phyloP scores from a whole-genome alignment of 257 asterid genomes.

The Phtheirospermum japonicum region DNA sequence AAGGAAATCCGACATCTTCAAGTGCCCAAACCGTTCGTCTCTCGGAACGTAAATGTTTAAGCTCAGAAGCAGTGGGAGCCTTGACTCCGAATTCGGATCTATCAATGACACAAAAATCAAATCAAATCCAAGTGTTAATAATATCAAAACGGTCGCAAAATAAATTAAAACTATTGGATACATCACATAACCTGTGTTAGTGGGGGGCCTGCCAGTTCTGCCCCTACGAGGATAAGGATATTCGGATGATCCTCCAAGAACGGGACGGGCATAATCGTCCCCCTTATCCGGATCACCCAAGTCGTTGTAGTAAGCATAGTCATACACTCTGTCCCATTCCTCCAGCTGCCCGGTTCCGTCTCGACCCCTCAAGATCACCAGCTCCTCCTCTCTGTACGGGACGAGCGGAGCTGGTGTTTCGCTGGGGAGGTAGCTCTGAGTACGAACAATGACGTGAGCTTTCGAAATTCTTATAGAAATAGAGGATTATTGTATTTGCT shows the following conservation, averaged over 20 bases:
- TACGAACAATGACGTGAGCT: too few species aligned
- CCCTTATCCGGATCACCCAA: slow-evolving; percentile 44
- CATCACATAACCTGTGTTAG: slow-evolving; percentile 38
- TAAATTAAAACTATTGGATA: too few species aligned
- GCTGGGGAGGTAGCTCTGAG: slow-evolving; percentile 37
- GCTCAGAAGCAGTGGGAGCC: slow-evolving; percentile 25
- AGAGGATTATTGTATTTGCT: too few species aligned
- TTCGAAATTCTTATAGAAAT: too few species aligned
- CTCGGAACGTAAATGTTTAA: slow-evolving; percentile 62
- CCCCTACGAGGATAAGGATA: slow-evolving; percentile 78
- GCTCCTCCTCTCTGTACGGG: slow-evolving; percentile 42
- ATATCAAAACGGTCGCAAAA: not conserved
- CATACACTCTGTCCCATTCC: slow-evolving; percentile 60
- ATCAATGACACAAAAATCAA: not conserved
- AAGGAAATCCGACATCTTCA: slow-evolving; percentile 60
- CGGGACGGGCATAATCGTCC: slow-evolving; percentile 30
- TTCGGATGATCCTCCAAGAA: slow-evolving; percentile 40
- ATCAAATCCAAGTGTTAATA: not conserved
- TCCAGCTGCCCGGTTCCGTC: slow-evolving; percentile 37
- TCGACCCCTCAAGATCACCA: slow-evolving; percentile 40
- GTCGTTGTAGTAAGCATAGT: slow-evolving; percentile 51
- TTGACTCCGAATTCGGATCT: not conserved
- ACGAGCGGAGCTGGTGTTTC: slow-evolving; percentile 43
- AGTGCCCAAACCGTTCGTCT: slow-evolving; percentile 61
- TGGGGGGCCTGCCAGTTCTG: slow-evolving; percentile 60